phyloP scores from a whole-genome alignment of 345 rosid species.

The Trapa bicornis region DNA sequence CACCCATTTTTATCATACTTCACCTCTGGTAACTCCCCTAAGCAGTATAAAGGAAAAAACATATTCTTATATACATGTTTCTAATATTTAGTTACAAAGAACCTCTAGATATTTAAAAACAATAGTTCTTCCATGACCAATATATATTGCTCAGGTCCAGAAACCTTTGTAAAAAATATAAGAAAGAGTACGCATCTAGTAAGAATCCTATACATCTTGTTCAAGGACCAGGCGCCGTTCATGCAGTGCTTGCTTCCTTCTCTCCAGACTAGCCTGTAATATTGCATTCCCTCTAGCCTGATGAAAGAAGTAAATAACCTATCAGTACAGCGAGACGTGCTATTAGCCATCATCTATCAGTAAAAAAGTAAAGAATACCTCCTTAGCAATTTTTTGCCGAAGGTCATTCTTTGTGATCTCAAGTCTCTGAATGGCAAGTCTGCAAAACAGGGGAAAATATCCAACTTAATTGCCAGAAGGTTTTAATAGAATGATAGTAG shows the following conservation, averaged over 20 bases:
- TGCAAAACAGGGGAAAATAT: constrained; percentile 15
- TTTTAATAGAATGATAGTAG: neutral
- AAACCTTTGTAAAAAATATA: neutral
- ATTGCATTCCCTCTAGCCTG: constrained; percentile 97
- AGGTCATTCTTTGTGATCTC: constrained; percentile 92
- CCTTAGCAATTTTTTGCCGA: constrained; percentile 88
- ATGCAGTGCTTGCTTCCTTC: constrained; percentile 98
- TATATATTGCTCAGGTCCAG: neutral
- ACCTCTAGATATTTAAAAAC: neutral
- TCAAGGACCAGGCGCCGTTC: constrained; percentile 97
- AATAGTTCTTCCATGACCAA: neutral
- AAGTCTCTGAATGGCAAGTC: constrained; percentile 95
- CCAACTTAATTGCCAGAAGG: neutral
- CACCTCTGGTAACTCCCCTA: neutral
- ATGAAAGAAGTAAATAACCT: constrained; percentile 11
- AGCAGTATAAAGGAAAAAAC: neutral
- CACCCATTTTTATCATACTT: neutral
- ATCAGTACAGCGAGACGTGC: constrained; percentile 14
- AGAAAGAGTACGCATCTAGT: constrained; percentile 4
- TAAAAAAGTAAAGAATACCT: constrained; percentile 39
- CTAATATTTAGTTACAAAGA: neutral
- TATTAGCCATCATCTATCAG: constrained; percentile 5
- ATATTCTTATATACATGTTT: neutral
- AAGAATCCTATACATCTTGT: constrained; percentile 64
- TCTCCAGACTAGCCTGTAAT: constrained; percentile 91